Evolutionary conservation across 1,139 yeast genomes (phyloP), one percentile per base, ranked within the genome.

Genomic region (Debaryomycetaceae sp.): DNA sequence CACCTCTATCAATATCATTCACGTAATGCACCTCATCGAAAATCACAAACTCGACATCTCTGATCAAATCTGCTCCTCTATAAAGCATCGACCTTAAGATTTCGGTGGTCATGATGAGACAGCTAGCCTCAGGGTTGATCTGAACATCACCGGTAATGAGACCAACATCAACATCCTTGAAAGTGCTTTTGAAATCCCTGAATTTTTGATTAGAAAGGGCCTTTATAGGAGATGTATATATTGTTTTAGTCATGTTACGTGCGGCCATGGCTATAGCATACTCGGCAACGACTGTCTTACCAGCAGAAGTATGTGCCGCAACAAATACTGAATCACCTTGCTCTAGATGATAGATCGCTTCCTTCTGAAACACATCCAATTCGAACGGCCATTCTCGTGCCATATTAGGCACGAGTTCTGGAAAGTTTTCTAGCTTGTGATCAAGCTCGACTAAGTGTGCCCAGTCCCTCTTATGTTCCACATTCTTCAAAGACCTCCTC

Each of bases 21-120:
- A 93, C 96, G 61, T 93, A 93, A 66, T 93, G 99, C 4, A 93
- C 98, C 65, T 93, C 99, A 67, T 93, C 99, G 60, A 93, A 93
- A 39, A 93, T 88, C 23, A 93, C 97, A 76, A 93, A 93, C 50
- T 93, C 98, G 24, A 95, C 98, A 66, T 93, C 99, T 63, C 99
- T 78, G 61, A 93, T 90, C 43, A 93, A 72, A 65, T 93, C 99
- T 0, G 98, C 96, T 44, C 99, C 99, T 59, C 97, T 76, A 60
- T 93, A 93, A 40, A 93, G 77, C 99, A 93, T 93, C 9, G 95
- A 85, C 58, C 99, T 75, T 53, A 93, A 74, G 69, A 93, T 90
- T 65, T 93, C 99, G 0, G 99, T 93, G 1, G 99, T 93, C 99
- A 93, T 93, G 47, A 93, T 93, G 54, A 93, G 72, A 65, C 99